These are phyloP conservation scores for Phytopythium boreale DNA, from an alignment of 352 stramenopile genomes.

Conservation along the genomic window DNA sequence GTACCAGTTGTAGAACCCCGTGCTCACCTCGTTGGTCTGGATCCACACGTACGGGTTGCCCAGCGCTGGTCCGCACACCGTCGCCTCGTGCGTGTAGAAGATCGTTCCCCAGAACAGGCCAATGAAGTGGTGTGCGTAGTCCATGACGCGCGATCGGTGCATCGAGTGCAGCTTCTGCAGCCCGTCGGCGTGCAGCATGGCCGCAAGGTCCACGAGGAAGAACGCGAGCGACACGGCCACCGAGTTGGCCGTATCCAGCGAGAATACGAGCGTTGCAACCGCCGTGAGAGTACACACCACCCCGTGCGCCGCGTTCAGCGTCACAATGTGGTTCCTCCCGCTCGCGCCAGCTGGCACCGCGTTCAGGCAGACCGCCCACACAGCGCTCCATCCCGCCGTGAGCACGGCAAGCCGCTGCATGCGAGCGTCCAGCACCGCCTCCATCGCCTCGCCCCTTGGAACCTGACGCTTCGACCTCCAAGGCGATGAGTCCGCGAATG, in stretches of 20 bases:
- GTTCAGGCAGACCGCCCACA: conserved; percentile 53
- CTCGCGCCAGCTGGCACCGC: conserved; percentile 32
- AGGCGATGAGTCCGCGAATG: too few relatives aligned
- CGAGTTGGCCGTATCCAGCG: conserved; percentile 50
- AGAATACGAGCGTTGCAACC: conserved; percentile 34
- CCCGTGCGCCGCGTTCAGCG: conserved; percentile 65
- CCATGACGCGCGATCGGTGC: conserved; percentile 52
- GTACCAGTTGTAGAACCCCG: conserved; percentile 81
- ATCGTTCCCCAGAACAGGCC: conserved; percentile 58
- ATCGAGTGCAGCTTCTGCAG: conserved; percentile 31
- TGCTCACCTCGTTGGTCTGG: conserved; percentile 82
- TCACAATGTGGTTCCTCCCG: conserved; percentile 62
- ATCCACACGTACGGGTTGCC: conserved; percentile 82
- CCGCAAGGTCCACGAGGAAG: conserved; percentile 68
- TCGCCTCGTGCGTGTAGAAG: conserved; percentile 60
- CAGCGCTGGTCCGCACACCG: conserved; percentile 41
- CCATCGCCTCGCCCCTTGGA: neutral
- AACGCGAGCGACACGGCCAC: conserved; percentile 59
- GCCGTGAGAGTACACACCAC: conserved; percentile 56
- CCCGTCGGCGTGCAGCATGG: conserved; percentile 55
- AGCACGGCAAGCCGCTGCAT: conserved; percentile 26
- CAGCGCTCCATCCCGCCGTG: conserved; percentile 35
- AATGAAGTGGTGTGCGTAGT: conserved; percentile 71
- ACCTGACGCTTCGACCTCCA: neutral
- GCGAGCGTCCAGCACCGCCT: conserved; percentile 21